Evolutionary conservation across 805 yeast genomes (phyloP), one percentile per base, ranked within the genome.

Genomic region (Saturnispora dispora): DNA sequence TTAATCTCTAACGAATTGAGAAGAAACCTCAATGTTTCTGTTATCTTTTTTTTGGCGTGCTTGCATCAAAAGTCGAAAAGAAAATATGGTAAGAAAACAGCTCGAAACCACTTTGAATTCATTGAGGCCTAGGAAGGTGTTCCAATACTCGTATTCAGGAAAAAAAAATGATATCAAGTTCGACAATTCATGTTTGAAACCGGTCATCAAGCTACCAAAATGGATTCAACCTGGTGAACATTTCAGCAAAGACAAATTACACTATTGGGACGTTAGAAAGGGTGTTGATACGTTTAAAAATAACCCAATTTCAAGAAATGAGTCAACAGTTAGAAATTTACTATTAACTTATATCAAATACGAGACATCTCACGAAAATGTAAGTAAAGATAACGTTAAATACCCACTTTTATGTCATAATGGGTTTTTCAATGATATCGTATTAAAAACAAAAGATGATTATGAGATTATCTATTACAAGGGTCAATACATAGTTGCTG

Each of bases 401-500:
- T 10, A 44, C 15, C 50, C 52, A 27, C 40, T 55, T 10, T 40
- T 49, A 18, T 47, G 53, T 32, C 58, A 53, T 17, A 55, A 55
- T 47, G 58, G 58, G 1, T 32, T 55, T 4, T 50, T 48, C 33
- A 47, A 20, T 13, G 58, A 55, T 41, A 18, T 55, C 5, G 23
- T 48, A 3, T 5, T 48, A 5, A 44, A 43, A 15, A n/a, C 43
- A 2, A 25, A 22, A 2, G 56, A 52, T 13, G 40, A n/a, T 3
- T 55, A 55, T 33, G 32, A 47, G 40, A 45, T 53, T n/a, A 46
- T 55, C 4, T 37, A 50, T 9, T 52, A 49, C 27, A 52, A 50
- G 15, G 40, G 33, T 15, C 52, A 53, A 40, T 27, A 51, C n/a
- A 52, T 55, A 7, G 45, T 55, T 50, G 46, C 53, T 2, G 44